Evolutionary conservation across 2,329 filamentous ascomycete genomes (phyloP).

Genomic region (Diaporthe citrichinensis): DNA sequence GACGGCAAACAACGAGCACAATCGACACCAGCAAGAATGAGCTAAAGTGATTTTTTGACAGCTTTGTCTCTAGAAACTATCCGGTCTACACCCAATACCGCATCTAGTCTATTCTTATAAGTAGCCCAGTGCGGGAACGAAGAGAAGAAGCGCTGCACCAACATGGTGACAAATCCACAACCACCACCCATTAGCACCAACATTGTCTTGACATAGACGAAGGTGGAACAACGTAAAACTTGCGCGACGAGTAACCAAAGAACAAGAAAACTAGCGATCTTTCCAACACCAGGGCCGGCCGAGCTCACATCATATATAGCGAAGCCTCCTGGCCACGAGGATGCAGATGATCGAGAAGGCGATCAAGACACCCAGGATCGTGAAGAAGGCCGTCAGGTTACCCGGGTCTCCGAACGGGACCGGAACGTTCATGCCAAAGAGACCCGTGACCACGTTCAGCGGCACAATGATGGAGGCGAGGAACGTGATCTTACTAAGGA

Average conservation of each 20-base stretch:
- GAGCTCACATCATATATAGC: constrained; percentile 57
- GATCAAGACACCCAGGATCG: constrained; percentile 67
- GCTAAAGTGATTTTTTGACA: background rate
- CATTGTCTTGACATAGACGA: background rate
- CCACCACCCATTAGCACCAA: constrained; percentile 20
- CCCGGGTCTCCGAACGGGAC: constrained; percentile 74
- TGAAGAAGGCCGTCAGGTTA: constrained; percentile 68
- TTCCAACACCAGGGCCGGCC: constrained; percentile 1
- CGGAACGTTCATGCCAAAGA: constrained; percentile 89
- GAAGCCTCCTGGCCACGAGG: constrained; percentile 58
- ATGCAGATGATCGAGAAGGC: constrained; percentile 64
- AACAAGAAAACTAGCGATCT: background rate
- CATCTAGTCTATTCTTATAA: constrained; percentile 32
- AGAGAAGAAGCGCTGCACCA: background rate
- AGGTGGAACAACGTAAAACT: background rate
- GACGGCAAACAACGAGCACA: background rate
- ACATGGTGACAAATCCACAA: constrained; percentile 27
- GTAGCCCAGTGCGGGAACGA: constrained; percentile 18
- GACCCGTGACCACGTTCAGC: constrained; percentile 89
- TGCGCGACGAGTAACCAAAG: background rate
- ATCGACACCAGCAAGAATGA: background rate
- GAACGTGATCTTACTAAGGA: constrained; percentile 94
- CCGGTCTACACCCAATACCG: background rate
- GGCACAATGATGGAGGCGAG: constrained; percentile 96
- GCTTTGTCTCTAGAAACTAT: background rate